phyloP scores from a whole-genome alignment of 768 basidiomycete species.

The Ramaria sp. region DNA sequence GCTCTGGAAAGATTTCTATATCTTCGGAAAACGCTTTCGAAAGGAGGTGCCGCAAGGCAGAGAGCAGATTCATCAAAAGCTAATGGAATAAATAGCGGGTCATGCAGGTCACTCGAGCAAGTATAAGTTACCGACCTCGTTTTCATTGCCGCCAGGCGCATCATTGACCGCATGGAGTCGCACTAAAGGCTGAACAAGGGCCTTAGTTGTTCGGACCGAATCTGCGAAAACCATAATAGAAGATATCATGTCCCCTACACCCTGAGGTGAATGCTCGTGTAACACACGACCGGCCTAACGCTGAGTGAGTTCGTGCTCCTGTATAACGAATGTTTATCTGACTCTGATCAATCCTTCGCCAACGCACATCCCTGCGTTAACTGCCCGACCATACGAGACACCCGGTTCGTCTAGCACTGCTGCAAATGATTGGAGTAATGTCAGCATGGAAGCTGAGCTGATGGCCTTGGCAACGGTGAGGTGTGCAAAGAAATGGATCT shows the following conservation, averaged over 20 bases:
- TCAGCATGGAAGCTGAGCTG: constrained; percentile 66
- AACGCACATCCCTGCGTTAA: constrained; percentile 70
- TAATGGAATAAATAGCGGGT: constrained; percentile 20
- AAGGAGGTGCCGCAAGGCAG: constrained; percentile 51
- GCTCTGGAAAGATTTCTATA: constrained; percentile 49
- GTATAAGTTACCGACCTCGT: constrained; percentile 40
- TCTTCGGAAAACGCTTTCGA: constrained; percentile 48
- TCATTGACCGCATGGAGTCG: constrained; percentile 36
- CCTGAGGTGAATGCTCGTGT: constrained; percentile 47
- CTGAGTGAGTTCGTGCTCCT: constrained; percentile 3
- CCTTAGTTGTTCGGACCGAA: constrained; percentile 43
- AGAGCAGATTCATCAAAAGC: constrained; percentile 68
- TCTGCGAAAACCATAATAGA: constrained; percentile 62
- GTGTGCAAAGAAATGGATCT: constrained; percentile 94
- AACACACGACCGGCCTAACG: constrained; percentile 58
- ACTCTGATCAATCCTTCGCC: constrained; percentile 75
- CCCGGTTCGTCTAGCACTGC: constrained; percentile 85
- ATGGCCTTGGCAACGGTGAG: constrained; percentile 68
- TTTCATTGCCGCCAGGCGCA: constrained; percentile 34
- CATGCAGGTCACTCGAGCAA: not conserved
- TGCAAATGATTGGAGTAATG: constrained; percentile 74
- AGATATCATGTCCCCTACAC: constrained; percentile 56
- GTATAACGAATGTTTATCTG: constrained; percentile 13
- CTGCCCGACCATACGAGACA: constrained; percentile 75
- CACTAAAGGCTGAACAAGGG: constrained; percentile 53